Evolutionary conservation across 2,329 filamentous ascomycete species (phyloP).

Genomic region (Apiospora hydei): DNA sequence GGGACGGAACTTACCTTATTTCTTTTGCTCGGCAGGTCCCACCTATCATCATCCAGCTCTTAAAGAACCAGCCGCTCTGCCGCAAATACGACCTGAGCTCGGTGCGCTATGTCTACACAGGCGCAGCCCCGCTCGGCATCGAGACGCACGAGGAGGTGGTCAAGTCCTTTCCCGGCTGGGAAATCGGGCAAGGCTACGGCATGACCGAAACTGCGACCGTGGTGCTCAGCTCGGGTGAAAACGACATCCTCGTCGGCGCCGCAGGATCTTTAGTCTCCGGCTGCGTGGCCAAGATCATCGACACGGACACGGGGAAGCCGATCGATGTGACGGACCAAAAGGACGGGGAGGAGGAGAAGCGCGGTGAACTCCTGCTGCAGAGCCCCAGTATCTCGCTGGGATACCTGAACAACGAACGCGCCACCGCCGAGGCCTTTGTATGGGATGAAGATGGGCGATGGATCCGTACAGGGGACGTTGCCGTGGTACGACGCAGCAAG

Average conservation of each 20-base stretch:
- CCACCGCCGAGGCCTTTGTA: slow-evolving; percentile 80
- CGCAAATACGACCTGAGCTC: slow-evolving; percentile 75
- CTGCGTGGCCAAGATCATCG: slow-evolving; percentile 70
- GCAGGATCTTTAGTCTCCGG: slow-evolving; percentile 75
- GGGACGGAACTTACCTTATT: slow-evolving; percentile 3
- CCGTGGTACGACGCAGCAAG: slow-evolving; percentile 68
- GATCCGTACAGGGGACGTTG: slow-evolving; percentile 88
- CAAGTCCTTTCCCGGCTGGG: slow-evolving; percentile 56
- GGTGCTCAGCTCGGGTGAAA: slow-evolving; percentile 63
- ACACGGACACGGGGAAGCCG: slow-evolving; percentile 52
- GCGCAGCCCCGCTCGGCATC: slow-evolving; percentile 78
- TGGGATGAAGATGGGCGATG: slow-evolving; percentile 72
- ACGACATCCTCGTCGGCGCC: slow-evolving; percentile 75
- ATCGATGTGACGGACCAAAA: slow-evolving; percentile 59
- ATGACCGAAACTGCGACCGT: slow-evolving; percentile 82
- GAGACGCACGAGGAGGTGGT: slow-evolving; percentile 70
- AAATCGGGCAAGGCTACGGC: slow-evolving; percentile 74
- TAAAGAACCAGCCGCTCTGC: slow-evolving; percentile 67
- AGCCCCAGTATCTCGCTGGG: slow-evolving; percentile 80
- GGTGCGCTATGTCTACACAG: slow-evolving; percentile 71
- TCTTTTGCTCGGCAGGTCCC: slow-evolving; percentile 64
- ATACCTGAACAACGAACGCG: slow-evolving; percentile 86
- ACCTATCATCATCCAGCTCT: slow-evolving; percentile 80
- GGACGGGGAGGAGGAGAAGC: slow-evolving; percentile 68
- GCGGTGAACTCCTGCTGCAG: slow-evolving; percentile 83